Base-by-base conservation (phyloP, 306 rosid species). In the Inga oerstediana region DNA sequence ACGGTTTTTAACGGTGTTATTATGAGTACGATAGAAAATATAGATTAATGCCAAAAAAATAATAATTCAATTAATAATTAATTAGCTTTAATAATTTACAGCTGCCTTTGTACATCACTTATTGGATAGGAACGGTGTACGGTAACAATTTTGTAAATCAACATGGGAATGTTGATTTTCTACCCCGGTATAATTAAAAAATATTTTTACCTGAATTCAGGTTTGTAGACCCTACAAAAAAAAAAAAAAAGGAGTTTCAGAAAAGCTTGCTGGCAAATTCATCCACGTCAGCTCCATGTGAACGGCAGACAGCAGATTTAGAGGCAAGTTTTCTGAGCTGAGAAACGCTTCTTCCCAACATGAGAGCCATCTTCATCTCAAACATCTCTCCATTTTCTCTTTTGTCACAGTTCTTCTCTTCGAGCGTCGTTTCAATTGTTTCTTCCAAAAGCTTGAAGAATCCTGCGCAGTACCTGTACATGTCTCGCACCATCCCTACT, bases 401-500 rank as follows among this genome's bases (percentile, higher is more conserved):
- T 32, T 71, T 91, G 48, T 89, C 91, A 27, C 64, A 14, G 24
- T 89, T 81, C 12, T 37, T 75, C 72, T 93, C 97, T 19, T 77
- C 90, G 8, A 91, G 91, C 9, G 91, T 83, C 3, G 77, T 45
- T 41, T 83, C 84, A 34, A 88, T 83, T 0, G 88, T 82, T 39
- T 84, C 81, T 72, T 91, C 90, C 83, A 93, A 12, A 5, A 74
- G 54, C 35, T 35, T 69, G 52, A 93, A 91, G 69, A 87, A 89
- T 5, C 95, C 97, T 0, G 85, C 92, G 14, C 90, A 81, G 56
- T 90, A 78, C 43, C 92, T 86, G 16, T 91, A 93, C 93, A 93
- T 88, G 76, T 93, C 95, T 16, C 87, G 41, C 48, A 93, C 92
- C 97, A 87, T 91, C 2, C 97, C 97, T 0, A 93, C 81, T 81